A percentile compares a stretch with the other conserved stretches of the same genome.
Evolutionary conservation across 2,329 filamentous ascomycete species (phyloP).

Genomic region (Zarea fungicola): DNA sequence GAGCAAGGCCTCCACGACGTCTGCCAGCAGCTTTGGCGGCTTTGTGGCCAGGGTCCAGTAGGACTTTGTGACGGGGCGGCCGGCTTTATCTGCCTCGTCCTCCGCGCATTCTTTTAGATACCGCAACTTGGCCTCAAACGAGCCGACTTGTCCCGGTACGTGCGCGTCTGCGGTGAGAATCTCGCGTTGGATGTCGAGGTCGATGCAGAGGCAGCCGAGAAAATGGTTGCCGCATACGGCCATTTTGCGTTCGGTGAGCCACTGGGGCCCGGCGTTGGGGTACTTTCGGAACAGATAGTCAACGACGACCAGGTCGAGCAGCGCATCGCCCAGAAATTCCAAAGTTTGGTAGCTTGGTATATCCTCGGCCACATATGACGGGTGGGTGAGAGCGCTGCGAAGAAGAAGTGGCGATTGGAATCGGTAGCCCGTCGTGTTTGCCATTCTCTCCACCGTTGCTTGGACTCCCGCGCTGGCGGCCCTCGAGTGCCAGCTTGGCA

Average conservation of each 20-base stretch:
- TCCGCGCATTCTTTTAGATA: constrained; percentile 41
- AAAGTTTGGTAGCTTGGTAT: constrained; percentile 86
- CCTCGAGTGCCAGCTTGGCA: constrained; percentile 63
- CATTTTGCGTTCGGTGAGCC: constrained; percentile 98
- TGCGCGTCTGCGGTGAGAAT: constrained; percentile 50
- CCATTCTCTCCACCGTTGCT: constrained; percentile 62
- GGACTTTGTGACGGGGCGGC: constrained; percentile 36
- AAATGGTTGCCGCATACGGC: constrained; percentile 99
- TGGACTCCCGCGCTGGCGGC: constrained; percentile 56
- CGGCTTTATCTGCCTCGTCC: constrained; percentile 20
- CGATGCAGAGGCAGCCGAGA: constrained; percentile 73
- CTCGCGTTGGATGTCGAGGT: constrained; percentile 71
- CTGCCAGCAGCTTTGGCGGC: constrained; percentile 72
- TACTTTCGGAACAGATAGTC: constrained; percentile 74
- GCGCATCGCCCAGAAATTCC: constrained; percentile 85
- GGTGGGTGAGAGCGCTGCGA: constrained; percentile 81
- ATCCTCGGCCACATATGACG: constrained; percentile 76
- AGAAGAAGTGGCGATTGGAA: constrained; percentile 75
- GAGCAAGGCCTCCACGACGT: constrained; percentile 83
- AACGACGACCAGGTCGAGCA: constrained; percentile 81
- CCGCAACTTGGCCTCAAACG: constrained; percentile 55
- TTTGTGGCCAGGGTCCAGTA: constrained; percentile 63
- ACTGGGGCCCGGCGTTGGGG: constrained; percentile 81
- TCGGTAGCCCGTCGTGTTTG: constrained; percentile 48
- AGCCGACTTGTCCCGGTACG: constrained; percentile 39